Base-by-base conservation (phyloP, 345 rosid genomes). In the Eucalyptus microcorys region DNA sequence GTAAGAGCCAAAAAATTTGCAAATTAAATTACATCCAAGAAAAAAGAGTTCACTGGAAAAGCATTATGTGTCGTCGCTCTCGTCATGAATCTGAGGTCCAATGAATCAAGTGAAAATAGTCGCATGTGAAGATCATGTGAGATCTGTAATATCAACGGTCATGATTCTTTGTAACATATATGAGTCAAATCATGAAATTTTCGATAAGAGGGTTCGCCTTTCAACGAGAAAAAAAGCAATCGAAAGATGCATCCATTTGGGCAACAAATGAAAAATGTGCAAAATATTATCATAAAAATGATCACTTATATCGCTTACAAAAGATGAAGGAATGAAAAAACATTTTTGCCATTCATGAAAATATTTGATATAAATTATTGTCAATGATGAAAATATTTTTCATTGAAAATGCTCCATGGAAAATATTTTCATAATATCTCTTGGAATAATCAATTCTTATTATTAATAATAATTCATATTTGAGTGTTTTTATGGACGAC, bases 291-390 rank as follows among this genome's bases (percentile, higher is more conserved):
- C 8, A 2, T 27, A 59, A 59, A 7, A 59, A 59, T 3, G 4
- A 59, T 59, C 4, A 27, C 7, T 59, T 59, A 13, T 3, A 59
- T 27, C 16, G 0, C 4, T 27, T 61, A 30, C 1, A 30, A 6
- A 61, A 61, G 1, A 6, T 27, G 14, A 61, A 61, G 30, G 0
- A 30, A 13, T 1, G 0, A 61, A 59, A 59, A 26, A 59, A 59
- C 2, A 1, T 12, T 61, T 61, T 61, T 2, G 2, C 6, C 1
- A 0, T 13, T 13, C 4, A 30, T 6, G 8, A 61, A 30, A 30
- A 12, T 61, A 30, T 27, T 30, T 61, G 16, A 61, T 61, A 61
- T 61, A 30, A 59, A 61, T 61, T 13, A 0, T 12, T 27, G 7
- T 27, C 1, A 4, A 61, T 8, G 24, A 53, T 53, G 10, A 27